Base-by-base conservation (phyloP, 495 filamentous ascomycete species). In the Monascus purpureus region DNA sequence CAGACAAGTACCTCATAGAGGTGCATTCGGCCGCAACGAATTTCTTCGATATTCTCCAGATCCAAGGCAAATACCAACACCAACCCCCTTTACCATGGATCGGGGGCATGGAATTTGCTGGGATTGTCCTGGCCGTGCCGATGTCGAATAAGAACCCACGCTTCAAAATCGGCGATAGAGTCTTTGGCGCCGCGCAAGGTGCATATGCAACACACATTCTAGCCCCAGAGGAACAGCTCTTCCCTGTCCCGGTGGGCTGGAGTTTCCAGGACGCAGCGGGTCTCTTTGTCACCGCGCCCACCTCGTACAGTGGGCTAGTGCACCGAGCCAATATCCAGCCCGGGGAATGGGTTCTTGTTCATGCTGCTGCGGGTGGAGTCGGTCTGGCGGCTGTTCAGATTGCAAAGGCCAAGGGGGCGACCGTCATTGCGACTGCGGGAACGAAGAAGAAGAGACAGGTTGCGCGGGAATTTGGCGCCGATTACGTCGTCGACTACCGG, bases 1-100 rank as follows among this genome's bases (percentile, higher is more conserved):
- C 71, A 25, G 66, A 77, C 47, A 72, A 93, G 63, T 96, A 95
- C 57, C 70, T 92, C 38, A 78, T 96, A 53, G 70, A 75, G 51
- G 78, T 96, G 49, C 82, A 87, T 57, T 87, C 88, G 28, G 67
- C 77, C 7, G 87, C 82, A 16, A 79, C 82, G 42, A 95, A 95
- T 59, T 96, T 94, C 73, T 95, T 93, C 63, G 88, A 95, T 50
- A 75, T 87, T 35, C 68, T 93, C 32, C 85, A 93, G 45, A 86
- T 92, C 49, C 75, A 75, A 40, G 86, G 85, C 28, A 84, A 61
- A 65, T 78, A 77, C 59, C 73, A 79, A 40, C 59, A 73, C 50
- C 78, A 80, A 42, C 70, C 72, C 0, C 60, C 60, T 15, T 68
- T 95, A 29, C 88, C 88, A 8, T 96, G 88, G 88, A 61, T 92